Evolutionary conservation across 176 grass and related monocot genomes (phyloP).

Genomic region (Puccinellia tenuiflora): DNA sequence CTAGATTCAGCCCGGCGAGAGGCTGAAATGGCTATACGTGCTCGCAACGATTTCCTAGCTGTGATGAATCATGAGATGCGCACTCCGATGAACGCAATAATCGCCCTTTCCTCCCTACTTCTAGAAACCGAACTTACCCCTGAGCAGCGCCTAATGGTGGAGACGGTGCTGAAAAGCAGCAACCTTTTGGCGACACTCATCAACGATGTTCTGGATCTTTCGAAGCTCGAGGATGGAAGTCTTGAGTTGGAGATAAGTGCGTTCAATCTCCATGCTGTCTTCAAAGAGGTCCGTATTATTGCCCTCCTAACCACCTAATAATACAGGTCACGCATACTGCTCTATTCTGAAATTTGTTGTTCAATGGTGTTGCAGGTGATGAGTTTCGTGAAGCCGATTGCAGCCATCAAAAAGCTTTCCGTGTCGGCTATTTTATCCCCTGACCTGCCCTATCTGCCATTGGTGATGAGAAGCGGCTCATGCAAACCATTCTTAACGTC

Average conservation of each 20-base stretch:
- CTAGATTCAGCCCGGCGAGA: background rate
- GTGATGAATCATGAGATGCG: constrained; percentile 17
- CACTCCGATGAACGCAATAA: constrained; percentile 1
- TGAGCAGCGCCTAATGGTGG: constrained; percentile 6
- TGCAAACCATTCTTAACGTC: constrained; percentile 62
- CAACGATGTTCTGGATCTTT: constrained; percentile 5
- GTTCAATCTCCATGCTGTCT: constrained; percentile 7
- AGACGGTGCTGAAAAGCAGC: background rate
- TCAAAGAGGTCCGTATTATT: background rate
- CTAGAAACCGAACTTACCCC: constrained; percentile 7
- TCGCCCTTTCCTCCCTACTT: background rate
- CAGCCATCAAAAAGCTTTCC: background rate
- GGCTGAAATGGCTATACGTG: constrained; percentile 3
- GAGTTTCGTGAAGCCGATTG: constrained; percentile 11
- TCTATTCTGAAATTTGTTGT: constrained; percentile 16
- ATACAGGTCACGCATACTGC: background rate
- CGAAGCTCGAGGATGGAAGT: background rate
- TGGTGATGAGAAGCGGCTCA: constrained; percentile 58
- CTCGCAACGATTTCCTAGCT: constrained; percentile 9
- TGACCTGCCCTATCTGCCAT: constrained; percentile 48
- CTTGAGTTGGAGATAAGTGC: background rate
- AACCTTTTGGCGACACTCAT: constrained; percentile 4
- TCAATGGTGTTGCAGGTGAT: constrained; percentile 15
- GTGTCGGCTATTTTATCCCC: constrained; percentile 41
- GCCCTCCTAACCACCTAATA: background rate